These are phyloP conservation scores for Pseudogymnoascus sp. DNA, from an alignment of 2,329 filamentous ascomycete genomes.

Conservation along the genomic window DNA sequence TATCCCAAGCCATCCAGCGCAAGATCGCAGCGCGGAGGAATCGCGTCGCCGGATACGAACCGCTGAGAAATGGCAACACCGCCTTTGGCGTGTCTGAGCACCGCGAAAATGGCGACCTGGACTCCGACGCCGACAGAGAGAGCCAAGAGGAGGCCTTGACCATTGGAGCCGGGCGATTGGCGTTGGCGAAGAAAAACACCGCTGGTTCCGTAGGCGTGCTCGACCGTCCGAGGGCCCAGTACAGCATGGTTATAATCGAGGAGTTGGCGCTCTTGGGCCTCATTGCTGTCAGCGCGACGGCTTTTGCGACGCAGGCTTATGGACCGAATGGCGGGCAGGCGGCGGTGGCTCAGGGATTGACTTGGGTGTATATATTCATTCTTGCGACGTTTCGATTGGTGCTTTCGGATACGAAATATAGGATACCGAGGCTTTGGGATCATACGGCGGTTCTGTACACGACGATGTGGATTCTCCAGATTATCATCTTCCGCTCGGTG, in stretches of 20 bases:
- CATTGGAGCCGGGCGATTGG: slow-evolving; percentile 51
- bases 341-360: slow-evolving; percentile 60
- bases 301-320: slow-evolving; percentile 56
- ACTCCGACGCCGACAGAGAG: slow-evolving; percentile 42
- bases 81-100: slow-evolving; percentile 32
- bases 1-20: slow-evolving; percentile 50
- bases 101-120: slow-evolving; percentile 37
- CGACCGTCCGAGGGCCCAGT: slow-evolving; percentile 69
- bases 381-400: slow-evolving; percentile 68
- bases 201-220: slow-evolving; percentile 62
- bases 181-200: slow-evolving; percentile 55
- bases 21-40: slow-evolving; percentile 45
- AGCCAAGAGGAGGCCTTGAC: slow-evolving; percentile 48
- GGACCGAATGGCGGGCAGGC: slow-evolving; percentile 52
- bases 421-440: slow-evolving; percentile 75
- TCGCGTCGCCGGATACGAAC: slow-evolving; percentile 49
- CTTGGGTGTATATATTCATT: slow-evolving; percentile 75
- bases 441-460: slow-evolving; percentile 84
- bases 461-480: slow-evolving; percentile 69
- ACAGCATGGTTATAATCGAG: slow-evolving; percentile 66
- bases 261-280: slow-evolving; percentile 67
- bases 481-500: slow-evolving; percentile 77
- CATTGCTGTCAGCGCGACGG: slow-evolving; percentile 61
- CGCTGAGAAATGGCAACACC: slow-evolving; percentile 41
- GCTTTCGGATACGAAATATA: slow-evolving; percentile 59